Base-by-base conservation (phyloP, 1,284 basidiomycete species). In the Tilletia caries region DNA sequence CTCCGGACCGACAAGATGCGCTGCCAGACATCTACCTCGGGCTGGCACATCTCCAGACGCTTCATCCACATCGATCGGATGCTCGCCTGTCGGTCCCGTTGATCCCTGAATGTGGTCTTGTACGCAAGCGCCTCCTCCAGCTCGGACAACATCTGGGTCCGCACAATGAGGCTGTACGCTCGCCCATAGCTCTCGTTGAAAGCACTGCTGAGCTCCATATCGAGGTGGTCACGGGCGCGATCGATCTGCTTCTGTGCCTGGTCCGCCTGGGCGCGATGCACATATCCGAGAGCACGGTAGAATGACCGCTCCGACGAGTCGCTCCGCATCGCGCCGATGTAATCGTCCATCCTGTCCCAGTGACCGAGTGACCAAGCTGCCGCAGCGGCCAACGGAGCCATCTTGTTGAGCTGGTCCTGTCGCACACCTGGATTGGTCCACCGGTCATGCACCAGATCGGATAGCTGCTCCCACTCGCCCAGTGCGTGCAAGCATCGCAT, bases 21-120 rank as follows among this genome's bases (percentile, higher is more conserved):
- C 84, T 98, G 96, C 96, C 96, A 99, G 3, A 97, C 94, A 84
- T 99, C 96, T n/a, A 98, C 96, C 76, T 98, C 96, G 20, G 93
- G 92, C 83, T 98, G 95, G 84, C 95, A 98, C 1, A 95, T 96
- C 85, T 93, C 91, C 52, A 99, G 85, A 71, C 92, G 93, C 77
- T 74, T 76, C 71, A 74, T 72, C 71, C 70, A 76, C 15, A 80
- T 82, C 10, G 76, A 70, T 2, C 81, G 78, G 66, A 83, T 82
- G 41, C 79, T 81, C 6, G 79, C 79, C 66, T 82, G 80, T 29
- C 94, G 89, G 75, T 96, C 93, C 1, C 93, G 92, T 78, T 98
- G 94, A 83, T 98, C 81, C 54, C 76, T 75, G 71, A 77, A 82
- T 65, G 84, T 83, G 65, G 84, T 81, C 85, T 98, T 98, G 86